Percentiles rank a stretch among this genome's conserved stretches.
These are phyloP conservation scores for Chlamydomonas schloesseri DNA, from an alignment of 139 green algal species.

Conservation along the genomic window DNA sequence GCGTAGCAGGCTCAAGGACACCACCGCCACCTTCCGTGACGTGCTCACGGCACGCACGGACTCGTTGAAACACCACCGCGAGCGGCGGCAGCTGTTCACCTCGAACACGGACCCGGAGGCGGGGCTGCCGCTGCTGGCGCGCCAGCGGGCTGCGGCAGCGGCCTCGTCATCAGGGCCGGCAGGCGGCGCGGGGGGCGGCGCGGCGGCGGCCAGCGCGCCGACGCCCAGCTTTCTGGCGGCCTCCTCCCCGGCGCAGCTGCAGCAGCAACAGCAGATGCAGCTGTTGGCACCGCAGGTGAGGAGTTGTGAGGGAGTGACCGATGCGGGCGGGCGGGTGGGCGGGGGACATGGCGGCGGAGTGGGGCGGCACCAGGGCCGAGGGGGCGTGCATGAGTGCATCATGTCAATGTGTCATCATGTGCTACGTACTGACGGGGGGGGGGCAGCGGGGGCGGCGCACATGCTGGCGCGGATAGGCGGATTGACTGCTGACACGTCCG, in stretches of 20 bases:
- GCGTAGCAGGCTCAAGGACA: slow-evolving; percentile 84
- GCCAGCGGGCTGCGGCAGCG: slow-evolving; percentile 60
- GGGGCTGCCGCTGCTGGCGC: slow-evolving; percentile 51
- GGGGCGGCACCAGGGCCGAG: too few relatives aligned
- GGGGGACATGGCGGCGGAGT: too few relatives aligned
- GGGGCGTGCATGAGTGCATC: too few relatives aligned
- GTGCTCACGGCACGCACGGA: slow-evolving; percentile 93
- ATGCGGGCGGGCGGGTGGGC: too few relatives aligned
- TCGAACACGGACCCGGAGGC: slow-evolving; percentile 52
- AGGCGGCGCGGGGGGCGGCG: too few relatives aligned
- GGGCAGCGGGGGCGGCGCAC: too few relatives aligned
- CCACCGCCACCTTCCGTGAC: slow-evolving; percentile 59
- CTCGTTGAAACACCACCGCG: slow-evolving; percentile 86
- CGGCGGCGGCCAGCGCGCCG: background rate
- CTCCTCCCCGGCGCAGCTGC: slow-evolving; percentile 15
- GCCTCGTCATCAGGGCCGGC: slow-evolving; percentile 73
- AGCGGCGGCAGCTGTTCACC: slow-evolving; percentile 91
- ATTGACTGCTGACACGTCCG: too few relatives aligned
- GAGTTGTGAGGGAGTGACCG: too few relatives aligned
- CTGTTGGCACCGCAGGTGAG: slow-evolving; percentile 42
- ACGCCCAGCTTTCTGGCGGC: slow-evolving; percentile 47
- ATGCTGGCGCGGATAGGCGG: too few relatives aligned
- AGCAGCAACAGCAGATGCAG: slow-evolving; percentile 67
- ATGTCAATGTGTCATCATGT: too few relatives aligned
- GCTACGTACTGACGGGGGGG: too few relatives aligned